Evolutionary conservation across 768 basidiomycete species (phyloP).

Genomic region (Rhizopogon vinicolor): DNA sequence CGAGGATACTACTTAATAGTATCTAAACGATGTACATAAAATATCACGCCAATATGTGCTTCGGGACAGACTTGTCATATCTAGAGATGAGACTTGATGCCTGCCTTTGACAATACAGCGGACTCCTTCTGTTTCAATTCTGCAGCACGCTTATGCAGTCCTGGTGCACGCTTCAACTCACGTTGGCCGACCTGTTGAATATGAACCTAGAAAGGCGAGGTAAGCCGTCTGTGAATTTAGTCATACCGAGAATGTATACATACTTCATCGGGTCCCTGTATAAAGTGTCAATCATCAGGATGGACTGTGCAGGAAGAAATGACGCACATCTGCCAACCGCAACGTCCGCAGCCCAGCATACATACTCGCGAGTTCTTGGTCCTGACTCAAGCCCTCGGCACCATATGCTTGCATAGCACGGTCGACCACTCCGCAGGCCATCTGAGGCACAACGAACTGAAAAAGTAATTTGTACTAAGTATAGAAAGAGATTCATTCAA

Average conservation of each 20-base stretch:
- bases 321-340: constrained; percentile 77
- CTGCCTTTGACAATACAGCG: constrained; percentile 53
- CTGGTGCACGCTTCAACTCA: constrained; percentile 77
- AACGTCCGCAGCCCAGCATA: constrained; percentile 85
- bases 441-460: constrained; percentile 89
- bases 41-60: background rate
- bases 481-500: background rate
- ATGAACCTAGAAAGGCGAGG: constrained; percentile 59
- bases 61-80: no score
- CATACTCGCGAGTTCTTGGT: constrained; percentile 71
- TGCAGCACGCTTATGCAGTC: constrained; percentile 47
- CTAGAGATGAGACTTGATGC: constrained; percentile 55
- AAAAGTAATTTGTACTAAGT: background rate
- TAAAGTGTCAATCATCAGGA: constrained; percentile 4
- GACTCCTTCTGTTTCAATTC: constrained; percentile 59
- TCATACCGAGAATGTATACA: constrained; percentile 15
- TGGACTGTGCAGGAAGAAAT: background rate
- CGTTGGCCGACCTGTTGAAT: constrained; percentile 92
- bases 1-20: background rate
- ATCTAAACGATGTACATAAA: background rate
- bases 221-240: background rate
- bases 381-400: constrained; percentile 94
- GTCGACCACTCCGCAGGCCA: constrained; percentile 87
- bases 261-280: constrained; percentile 76
- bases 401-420: constrained; percentile 95